Evolutionary conservation across 2,329 filamentous ascomycete genomes (phyloP), one percentile per base, ranked within the genome.

Genomic region (Xylaria sp.): DNA sequence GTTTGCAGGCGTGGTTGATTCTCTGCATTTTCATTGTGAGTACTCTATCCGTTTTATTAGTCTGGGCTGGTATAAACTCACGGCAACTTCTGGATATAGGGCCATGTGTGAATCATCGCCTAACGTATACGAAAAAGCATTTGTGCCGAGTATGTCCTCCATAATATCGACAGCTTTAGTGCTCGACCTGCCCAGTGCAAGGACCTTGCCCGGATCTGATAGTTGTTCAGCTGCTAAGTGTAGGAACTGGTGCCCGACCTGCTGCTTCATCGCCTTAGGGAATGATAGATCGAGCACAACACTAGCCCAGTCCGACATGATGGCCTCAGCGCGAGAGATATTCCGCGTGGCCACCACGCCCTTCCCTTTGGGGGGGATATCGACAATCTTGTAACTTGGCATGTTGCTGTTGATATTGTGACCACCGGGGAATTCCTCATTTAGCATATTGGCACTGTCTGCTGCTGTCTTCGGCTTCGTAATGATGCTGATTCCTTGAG

Each of bases 141-240:
- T 82, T 1, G 78, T 81, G 54, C 79, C 72, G 67, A 82, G 66
- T 8, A 81, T 66, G 51, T 81, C 78, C 72, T 82, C 80, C 44
- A 80, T 73, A 34, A 73, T 74, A 71, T 78, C 69, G 46, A 70
- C 67, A 56, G 70, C 77, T 39, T 68, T 62, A 1, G 70, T 62
- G 63, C 72, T 80, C 41, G 75, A 78, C 28, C 71, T 71, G 37
- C 74, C 74, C 51, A 82, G 74, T 20, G 65, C 66, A 39, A 75
- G 72, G 48, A 81, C 74, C 39, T 58, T 72, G 15, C 73, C 74
- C 0, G 77, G 76, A 13, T 77, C 73, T 1, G 69, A 67, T 23
- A 81, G 72, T 71, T 77, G 75, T 58, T 75, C 74, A 1, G 73
- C 75, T n/a, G 76, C 80, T 12, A 62, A 51, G 12, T 74, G 69